These are phyloP conservation scores for Aspergillus thermomutatus DNA, from an alignment of 2,329 filamentous ascomycete species.

Conservation along the genomic window DNA sequence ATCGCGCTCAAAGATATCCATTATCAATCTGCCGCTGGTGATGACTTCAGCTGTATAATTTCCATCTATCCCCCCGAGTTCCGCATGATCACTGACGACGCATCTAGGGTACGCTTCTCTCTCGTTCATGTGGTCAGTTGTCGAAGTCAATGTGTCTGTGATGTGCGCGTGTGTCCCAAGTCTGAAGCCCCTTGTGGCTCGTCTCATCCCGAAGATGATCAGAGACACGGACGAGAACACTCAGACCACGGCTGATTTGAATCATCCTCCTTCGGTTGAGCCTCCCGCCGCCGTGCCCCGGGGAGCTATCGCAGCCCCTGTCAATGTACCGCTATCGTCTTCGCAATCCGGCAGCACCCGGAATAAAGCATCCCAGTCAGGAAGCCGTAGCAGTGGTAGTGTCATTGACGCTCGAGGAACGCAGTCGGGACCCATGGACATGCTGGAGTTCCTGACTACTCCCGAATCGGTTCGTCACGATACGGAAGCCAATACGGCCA, in stretches of 20 bases:
- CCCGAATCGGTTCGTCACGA: slow-evolving; percentile 40
- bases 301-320: slow-evolving; percentile 5
- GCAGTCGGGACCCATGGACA: slow-evolving; percentile 18
- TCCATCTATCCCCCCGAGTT: background rate
- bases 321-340: background rate
- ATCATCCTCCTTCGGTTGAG: background rate
- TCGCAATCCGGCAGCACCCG: slow-evolving; percentile 12
- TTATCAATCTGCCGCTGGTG: slow-evolving; percentile 38
- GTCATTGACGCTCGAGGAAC: background rate
- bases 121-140: slow-evolving; percentile 88
- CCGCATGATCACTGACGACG: background rate
- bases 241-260: slow-evolving; percentile 11
- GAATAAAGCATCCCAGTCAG: slow-evolving; percentile 18
- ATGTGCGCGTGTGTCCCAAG: slow-evolving; percentile 91
- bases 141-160: slow-evolving; percentile 88
- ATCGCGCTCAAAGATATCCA: slow-evolving; percentile 24
- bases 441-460: slow-evolving; percentile 54
- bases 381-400: slow-evolving; percentile 11
- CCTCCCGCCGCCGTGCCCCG: slow-evolving; percentile 9
- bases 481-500: slow-evolving; percentile 37
- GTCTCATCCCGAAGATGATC: slow-evolving; percentile 56
- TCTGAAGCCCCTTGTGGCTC: slow-evolving; percentile 76
- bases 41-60: slow-evolving; percentile 51
- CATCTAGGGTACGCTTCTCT: slow-evolving; percentile 73
- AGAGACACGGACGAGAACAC: slow-evolving; percentile 42